Base-by-base conservation (phyloP, 2,329 filamentous ascomycete genomes). In the Colletotrichum horii region DNA sequence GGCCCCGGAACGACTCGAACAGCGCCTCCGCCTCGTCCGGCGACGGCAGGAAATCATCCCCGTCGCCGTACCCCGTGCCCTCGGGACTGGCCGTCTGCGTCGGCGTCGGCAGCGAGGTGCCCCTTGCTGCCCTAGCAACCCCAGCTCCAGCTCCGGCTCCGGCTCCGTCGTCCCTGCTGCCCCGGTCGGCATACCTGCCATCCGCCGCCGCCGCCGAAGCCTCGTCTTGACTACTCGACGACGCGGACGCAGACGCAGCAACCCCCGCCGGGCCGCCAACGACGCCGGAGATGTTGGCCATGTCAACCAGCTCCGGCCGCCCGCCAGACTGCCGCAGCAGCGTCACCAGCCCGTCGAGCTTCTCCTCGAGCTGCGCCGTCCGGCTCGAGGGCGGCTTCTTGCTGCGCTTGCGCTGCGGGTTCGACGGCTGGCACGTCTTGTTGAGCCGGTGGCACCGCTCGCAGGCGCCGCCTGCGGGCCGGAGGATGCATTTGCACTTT, bases 401-500 rank as follows among this genome's bases (percentile, higher is more conserved):
- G 26, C 76, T 66, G 8, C 80, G 79, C 66, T 78, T 82, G 66
- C 84, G 83, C 16, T 83, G 79, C n/a, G 83, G 81, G 22, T 79
- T 78, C 11, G 85, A 83, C 14, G 86, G 83, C 22, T 81, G 80
- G 75, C 87, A 88, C 62, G 84, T 80, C 76, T 84, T 85, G 26
- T 82, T 82, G 2, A 88, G 79, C 7, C 86, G 84, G 64, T 83
- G 79, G 60, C 87, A 88, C 71, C 87, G 85, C 66, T 86, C 84
- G 72, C 84, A 85, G 12, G 65, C 76, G 8, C 77, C 69, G 14
- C 80, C 82, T 15, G 72, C 78, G 4, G 78, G 74, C 24, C 82
- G 80, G 56, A 85, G 80, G 32, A 87, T 83, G 76, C 86, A 88
- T 80, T 86, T 87, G 80, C 86, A 86, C 71, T 88, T 88, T 38